Evolutionary conservation across 768 basidiomycete species (phyloP).

Genomic region (Ramaria rubella): DNA sequence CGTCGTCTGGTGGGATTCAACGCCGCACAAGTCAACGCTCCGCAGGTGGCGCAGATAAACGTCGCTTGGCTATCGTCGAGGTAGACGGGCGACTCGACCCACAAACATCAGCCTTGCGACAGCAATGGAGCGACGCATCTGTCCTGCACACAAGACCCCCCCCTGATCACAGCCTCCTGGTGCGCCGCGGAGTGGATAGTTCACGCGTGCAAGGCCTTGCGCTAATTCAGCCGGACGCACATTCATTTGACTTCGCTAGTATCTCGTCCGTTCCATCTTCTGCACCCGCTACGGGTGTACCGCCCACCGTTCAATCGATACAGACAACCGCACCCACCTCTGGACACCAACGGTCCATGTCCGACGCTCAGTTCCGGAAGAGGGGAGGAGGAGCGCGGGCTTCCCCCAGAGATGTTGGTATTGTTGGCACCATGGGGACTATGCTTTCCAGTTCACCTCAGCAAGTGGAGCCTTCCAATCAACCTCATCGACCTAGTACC

Average conservation of each 20-base stretch:
- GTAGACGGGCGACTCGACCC: slow-evolving; percentile 36
- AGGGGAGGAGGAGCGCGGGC: slow-evolving; percentile 27
- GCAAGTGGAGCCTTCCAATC: background rate
- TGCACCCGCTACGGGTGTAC: slow-evolving; percentile 32
- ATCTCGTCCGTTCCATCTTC: slow-evolving; percentile 30
- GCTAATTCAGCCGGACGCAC: slow-evolving; percentile 64
- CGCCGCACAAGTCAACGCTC: slow-evolving; percentile 49
- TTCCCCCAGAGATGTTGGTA: slow-evolving; percentile 44
- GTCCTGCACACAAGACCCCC: background rate
- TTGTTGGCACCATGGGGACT: slow-evolving; percentile 41
- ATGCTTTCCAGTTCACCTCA: background rate
- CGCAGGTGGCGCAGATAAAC: slow-evolving; percentile 55
- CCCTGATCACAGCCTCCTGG: background rate
- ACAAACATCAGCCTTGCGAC: slow-evolving; percentile 12
- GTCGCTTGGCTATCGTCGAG: slow-evolving; percentile 61
- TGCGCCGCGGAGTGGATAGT: slow-evolving; percentile 29
- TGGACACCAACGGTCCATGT: slow-evolving; percentile 41
- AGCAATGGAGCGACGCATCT: slow-evolving; percentile 15
- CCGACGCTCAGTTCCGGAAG: slow-evolving; percentile 35
- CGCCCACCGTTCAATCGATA: background rate
- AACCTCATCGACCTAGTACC: background rate
- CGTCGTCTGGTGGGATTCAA: slow-evolving; percentile 21
- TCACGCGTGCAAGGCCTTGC: slow-evolving; percentile 32
- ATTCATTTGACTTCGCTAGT: slow-evolving; percentile 18
- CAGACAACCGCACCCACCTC: slow-evolving; percentile 6